phyloP scores from a whole-genome alignment of 768 basidiomycete genomes.

The Pisolithus albus region DNA sequence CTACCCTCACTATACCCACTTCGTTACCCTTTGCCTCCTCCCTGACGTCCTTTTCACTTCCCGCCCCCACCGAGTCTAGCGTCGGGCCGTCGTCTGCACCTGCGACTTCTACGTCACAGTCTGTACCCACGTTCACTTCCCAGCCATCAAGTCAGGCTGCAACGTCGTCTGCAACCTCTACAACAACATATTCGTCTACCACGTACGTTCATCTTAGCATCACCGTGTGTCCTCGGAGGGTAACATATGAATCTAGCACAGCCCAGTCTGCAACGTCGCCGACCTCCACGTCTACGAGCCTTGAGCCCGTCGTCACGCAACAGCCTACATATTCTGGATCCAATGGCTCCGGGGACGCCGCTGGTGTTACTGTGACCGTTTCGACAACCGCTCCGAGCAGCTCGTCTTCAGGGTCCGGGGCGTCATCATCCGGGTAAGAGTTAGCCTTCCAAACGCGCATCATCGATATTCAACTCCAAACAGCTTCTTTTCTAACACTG shows the following conservation, averaged over 20 bases:
- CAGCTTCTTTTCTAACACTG: constrained; percentile 43
- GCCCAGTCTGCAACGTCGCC: background rate
- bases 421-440: constrained; percentile 19
- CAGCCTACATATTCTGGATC: background rate
- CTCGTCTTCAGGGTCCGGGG: constrained; percentile 11
- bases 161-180: background rate
- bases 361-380: background rate
- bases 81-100: background rate
- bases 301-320: constrained; percentile 1
- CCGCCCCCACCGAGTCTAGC: background rate
- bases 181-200: background rate
- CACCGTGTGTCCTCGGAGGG: too few relatives aligned
- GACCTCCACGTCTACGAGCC: constrained; percentile 1
- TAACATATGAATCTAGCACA: background rate
- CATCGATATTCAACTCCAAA: background rate
- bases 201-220: background rate
- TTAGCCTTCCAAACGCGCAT: too few relatives aligned
- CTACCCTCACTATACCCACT: background rate
- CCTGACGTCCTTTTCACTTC: background rate
- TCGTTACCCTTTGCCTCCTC: background rate
- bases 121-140: background rate
- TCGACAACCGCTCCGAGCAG: background rate
- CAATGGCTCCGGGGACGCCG: background rate
- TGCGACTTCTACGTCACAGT: background rate
- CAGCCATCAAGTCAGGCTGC: background rate